phyloP scores from a whole-genome alignment of 805 yeast species.

The Candida silvicultrix region DNA sequence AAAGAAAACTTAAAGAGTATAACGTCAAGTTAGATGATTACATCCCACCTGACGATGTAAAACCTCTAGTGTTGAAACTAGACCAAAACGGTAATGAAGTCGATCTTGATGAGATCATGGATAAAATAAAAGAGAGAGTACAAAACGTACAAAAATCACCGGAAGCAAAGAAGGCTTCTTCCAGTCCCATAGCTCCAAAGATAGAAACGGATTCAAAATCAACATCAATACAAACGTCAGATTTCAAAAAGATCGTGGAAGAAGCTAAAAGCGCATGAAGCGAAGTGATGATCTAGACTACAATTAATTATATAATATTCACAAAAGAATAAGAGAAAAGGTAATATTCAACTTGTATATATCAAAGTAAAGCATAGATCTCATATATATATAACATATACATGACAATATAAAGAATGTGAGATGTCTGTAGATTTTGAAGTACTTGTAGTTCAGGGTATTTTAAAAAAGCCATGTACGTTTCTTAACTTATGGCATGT shows the following conservation, averaged over 20 bases:
- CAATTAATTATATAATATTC: too few species aligned
- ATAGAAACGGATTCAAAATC: not conserved
- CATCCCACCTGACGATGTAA: constrained; percentile 37
- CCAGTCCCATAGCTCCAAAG: not conserved
- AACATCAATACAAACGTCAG: not conserved
- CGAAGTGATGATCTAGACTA: not conserved
- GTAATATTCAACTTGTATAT: too few species aligned
- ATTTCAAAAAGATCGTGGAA: not conserved
- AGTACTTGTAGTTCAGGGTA: too few species aligned
- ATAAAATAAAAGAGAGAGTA: not conserved
- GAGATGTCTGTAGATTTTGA: too few species aligned
- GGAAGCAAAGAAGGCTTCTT: not conserved
- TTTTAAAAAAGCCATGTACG: too few species aligned
- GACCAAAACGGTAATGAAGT: constrained; percentile 20
- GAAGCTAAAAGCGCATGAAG: not conserved
- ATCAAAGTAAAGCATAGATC: too few species aligned
- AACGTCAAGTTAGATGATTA: constrained; percentile 41
- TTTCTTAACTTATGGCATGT: too few species aligned
- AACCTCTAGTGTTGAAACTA: constrained; percentile 38
- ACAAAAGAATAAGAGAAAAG: too few species aligned
- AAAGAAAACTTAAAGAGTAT: constrained; percentile 39
- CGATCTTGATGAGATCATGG: not conserved
- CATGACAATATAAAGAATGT: too few species aligned
- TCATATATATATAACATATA: too few species aligned
- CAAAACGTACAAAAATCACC: not conserved